phyloP scores from a whole-genome alignment of 306 rosid species.

The Vigna trinervia region DNA sequence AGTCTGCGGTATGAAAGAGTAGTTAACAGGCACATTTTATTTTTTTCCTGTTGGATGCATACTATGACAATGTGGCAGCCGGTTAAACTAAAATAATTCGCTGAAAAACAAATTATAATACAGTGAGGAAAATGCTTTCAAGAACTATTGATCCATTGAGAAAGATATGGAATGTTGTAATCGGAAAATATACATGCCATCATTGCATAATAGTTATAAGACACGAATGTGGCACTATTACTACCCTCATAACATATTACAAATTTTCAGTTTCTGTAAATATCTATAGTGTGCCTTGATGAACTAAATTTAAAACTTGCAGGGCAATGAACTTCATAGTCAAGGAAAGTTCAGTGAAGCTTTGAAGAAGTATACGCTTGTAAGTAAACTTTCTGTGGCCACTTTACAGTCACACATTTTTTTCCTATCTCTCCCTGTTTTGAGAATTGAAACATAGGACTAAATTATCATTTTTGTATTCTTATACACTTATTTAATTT shows the following conservation, averaged over 20 bases:
- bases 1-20: neutral
- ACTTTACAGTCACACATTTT: constrained; percentile 18
- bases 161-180: constrained; percentile 19
- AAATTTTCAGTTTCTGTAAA: constrained; percentile 26
- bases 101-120: constrained; percentile 6
- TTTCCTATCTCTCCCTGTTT: neutral
- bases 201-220: constrained; percentile 13
- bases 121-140: constrained; percentile 16
- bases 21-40: neutral
- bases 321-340: constrained; percentile 91
- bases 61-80: neutral
- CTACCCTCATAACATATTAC: constrained; percentile 6
- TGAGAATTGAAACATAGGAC: neutral
- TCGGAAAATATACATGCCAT: constrained; percentile 3
- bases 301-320: constrained; percentile 50
- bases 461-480: constrained; percentile 5
- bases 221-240: neutral
- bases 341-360: constrained; percentile 84
- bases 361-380: constrained; percentile 73
- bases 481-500: constrained; percentile 34
- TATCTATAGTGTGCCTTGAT: constrained; percentile 33
- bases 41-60: constrained; percentile 15
- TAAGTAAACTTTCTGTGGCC: constrained; percentile 51
- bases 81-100: neutral
- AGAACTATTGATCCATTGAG: constrained; percentile 7